Evolutionary conservation across 1,284 basidiomycete species (phyloP).

Genomic region (Pterula multifida): DNA sequence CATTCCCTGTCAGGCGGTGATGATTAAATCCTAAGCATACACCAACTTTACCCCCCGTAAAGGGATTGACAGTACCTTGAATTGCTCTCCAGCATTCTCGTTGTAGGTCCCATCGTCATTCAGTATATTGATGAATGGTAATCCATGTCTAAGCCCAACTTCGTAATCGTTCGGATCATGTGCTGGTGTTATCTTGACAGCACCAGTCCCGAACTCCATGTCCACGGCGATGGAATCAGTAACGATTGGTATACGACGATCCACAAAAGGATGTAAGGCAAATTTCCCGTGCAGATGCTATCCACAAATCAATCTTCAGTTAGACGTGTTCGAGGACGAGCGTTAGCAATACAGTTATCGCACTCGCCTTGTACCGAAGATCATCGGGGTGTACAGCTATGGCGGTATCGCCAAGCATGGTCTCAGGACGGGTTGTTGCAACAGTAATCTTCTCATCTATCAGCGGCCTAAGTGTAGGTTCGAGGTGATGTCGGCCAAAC

Average conservation of each 20-base stretch:
- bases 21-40: neutral
- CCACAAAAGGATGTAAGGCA: slow-evolving; percentile 83
- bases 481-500: slow-evolving; percentile 11
- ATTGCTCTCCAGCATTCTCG: slow-evolving; percentile 74
- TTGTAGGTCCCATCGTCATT: slow-evolving; percentile 98
- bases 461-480: neutral
- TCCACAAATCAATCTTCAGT: slow-evolving; percentile 3
- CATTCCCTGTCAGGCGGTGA: slow-evolving; percentile 54
- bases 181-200: slow-evolving; percentile 99
- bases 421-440: slow-evolving; percentile 97
- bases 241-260: slow-evolving; percentile 83
- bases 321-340: neutral
- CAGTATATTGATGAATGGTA: slow-evolving; percentile 92
- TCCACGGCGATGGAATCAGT: slow-evolving; percentile 82
- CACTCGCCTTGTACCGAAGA: slow-evolving; percentile 67
- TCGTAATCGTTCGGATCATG: slow-evolving; percentile 98
- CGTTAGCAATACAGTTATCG: neutral
- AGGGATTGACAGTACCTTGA: slow-evolving; percentile 49
- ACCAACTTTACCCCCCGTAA: neutral
- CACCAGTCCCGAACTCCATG: slow-evolving; percentile 96
- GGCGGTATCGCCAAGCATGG: slow-evolving; percentile 97
- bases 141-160: slow-evolving; percentile 79
- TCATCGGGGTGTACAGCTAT: slow-evolving; percentile 96
- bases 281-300: slow-evolving; percentile 92
- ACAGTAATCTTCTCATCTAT: slow-evolving; percentile 87